Conservation (phyloP, 1,284 basidiomycete genomes). For the Leccinum ponderosum region DNA sequence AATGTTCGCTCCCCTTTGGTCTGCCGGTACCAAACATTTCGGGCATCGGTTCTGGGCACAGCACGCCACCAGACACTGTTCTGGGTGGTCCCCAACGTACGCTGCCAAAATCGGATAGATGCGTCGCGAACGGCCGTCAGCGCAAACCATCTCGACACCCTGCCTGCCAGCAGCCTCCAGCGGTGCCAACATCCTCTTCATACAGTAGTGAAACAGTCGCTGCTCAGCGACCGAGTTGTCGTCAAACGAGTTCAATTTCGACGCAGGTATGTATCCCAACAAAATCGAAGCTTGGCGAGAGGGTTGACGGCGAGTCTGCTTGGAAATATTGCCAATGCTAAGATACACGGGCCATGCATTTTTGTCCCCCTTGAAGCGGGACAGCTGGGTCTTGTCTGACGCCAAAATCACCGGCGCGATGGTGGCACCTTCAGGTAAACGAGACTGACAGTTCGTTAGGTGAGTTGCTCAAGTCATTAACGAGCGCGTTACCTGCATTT, state of each 20-base stretch:
- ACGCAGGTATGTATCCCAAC: not conserved
- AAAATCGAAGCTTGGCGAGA: not conserved
- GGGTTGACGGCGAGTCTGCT: not conserved
- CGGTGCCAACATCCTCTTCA: not conserved
- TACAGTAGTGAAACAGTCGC: not conserved
- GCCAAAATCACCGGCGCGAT: not conserved
- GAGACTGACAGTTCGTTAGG: not conserved
- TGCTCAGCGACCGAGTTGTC: not conserved
- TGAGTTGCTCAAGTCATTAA: not conserved
- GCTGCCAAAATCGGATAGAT: constrained; percentile 24
- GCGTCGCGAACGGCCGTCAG: not conserved
- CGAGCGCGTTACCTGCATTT: not conserved
- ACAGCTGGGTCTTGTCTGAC: not conserved
- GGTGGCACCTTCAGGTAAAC: not conserved
- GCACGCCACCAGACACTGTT: constrained; percentile 15
- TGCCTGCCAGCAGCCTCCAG: not conserved
- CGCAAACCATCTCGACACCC: not conserved
- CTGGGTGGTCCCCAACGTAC: not conserved
- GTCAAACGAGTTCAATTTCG: not conserved
- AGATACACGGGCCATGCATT: not conserved
- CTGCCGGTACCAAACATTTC: constrained; percentile 2
- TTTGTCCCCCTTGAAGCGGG: not conserved
- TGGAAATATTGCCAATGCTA: not conserved
- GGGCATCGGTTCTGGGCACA: constrained; percentile 22
- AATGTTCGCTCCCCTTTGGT: not conserved